Base-by-base conservation (phyloP, 495 filamentous ascomycete species). In the Aspergillus conjunctus region DNA sequence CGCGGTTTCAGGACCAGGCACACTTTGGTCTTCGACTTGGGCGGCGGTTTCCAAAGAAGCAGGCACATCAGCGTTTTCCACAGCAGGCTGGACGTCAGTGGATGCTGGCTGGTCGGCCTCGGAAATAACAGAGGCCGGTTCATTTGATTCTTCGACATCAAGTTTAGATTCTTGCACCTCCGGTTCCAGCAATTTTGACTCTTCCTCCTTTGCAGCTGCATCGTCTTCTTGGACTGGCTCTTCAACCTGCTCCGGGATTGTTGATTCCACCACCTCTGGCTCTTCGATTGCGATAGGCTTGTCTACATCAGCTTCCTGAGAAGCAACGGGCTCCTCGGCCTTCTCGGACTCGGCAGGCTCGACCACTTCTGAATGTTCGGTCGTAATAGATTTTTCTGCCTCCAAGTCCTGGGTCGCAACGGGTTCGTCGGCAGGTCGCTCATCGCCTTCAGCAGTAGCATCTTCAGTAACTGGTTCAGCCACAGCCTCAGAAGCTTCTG, bases 11-110 rank as follows among this genome's bases (percentile, higher is more conserved):
- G 46, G 39, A 45, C 21, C 34, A 11, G 33, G 12, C 21, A 57
- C 51, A 26, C 39, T 4, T 21, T 39, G 18, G 10, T 62, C 54
- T 32, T 62, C 52, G 30, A 20, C 14, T 3, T 53, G 34, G 37
- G 53, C 7, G n/a, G 48, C 30, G 54, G 54, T 15, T 20, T 67
- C 59, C n/a, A 22, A 26, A 22, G 4, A 2, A 20, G 26, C 14
- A 12, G 34, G 39, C 26, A 61, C 63, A 58, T 64, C 58, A 52
- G 53, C 51, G 63, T 70, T 34, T 54, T 69, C 72, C 52, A 56
- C 32, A n/a, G 7, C 17, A 9, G 59, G 46, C 30, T 62, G 59
- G 17, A n/a, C 21, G 14, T 54, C 54, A n/a, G 54, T 46, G 12
- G 22, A n/a, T 33, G 54, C 60, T 37, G 59, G 58, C 3, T 53